phyloP scores from a whole-genome alignment of 2,329 filamentous ascomycete species.

The Cercospora sesami region DNA sequence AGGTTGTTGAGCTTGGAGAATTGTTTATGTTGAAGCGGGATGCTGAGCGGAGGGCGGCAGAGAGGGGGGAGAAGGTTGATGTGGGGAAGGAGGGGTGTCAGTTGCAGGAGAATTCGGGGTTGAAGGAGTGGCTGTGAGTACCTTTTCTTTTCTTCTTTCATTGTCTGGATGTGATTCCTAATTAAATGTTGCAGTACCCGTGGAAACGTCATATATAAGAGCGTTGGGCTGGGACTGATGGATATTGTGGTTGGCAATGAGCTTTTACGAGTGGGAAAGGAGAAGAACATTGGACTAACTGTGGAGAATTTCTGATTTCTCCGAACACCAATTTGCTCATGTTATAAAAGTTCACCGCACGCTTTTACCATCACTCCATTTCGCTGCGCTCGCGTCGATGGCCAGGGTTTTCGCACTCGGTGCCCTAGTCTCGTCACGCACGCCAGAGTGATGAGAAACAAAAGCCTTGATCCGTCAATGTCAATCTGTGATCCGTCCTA shows the following conservation, averaged over 20 bases:
- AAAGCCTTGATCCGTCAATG: too few relatives aligned
- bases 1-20: conserved; percentile 86
- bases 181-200: conserved; percentile 47
- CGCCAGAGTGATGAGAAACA: too few relatives aligned
- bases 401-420: neutral
- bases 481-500: neutral
- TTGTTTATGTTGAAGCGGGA: conserved; percentile 65
- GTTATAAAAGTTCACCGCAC: too few relatives aligned
- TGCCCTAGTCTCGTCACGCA: neutral
- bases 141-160: neutral
- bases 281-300: conserved; percentile 56
- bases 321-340: too few relatives aligned
- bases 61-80: conserved; percentile 30
- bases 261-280: conserved; percentile 57
- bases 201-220: conserved; percentile 70
- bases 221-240: conserved; percentile 67
- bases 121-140: conserved; percentile 53
- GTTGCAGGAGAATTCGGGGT: conserved; percentile 40
- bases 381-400: too few relatives aligned
- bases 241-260: conserved; percentile 64
- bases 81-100: conserved; percentile 27
- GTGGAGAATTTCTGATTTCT: conserved; percentile 49
- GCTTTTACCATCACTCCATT: too few relatives aligned
- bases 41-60: conserved; percentile 42
- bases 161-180: conserved; percentile 44